These are phyloP conservation scores for Acacia pycnantha DNA, from an alignment of 331 rosid species.

Conservation along the genomic window DNA sequence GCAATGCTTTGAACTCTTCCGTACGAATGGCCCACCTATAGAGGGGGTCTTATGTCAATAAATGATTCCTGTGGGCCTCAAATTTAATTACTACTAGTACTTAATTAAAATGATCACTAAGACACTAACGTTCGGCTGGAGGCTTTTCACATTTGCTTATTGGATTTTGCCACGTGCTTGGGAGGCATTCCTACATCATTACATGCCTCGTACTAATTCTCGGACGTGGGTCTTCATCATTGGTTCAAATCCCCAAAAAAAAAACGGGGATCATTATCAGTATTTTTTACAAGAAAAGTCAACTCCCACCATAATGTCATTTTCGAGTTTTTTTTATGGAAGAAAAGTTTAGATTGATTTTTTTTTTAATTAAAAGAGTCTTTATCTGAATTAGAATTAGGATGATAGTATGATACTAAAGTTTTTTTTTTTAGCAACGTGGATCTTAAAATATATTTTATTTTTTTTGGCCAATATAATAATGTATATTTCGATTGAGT, in stretches of 20 bases:
- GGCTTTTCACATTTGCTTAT: not conserved
- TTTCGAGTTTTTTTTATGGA: not conserved
- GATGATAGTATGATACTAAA: too few species aligned
- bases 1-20: not conserved
- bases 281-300: not conserved
- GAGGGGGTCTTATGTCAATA: not conserved
- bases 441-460: not conserved
- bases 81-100: not conserved
- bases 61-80: not conserved
- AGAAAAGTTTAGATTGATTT: too few species aligned
- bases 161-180: slow-evolving; percentile 16
- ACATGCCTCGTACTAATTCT: not conserved
- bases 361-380: not conserved
- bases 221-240: not conserved
- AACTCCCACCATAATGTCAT: not conserved
- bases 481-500: not conserved
- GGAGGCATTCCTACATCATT: not conserved
- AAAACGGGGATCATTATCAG: not conserved
- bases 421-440: too few species aligned
- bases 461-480: not conserved
- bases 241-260: not conserved
- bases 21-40: not conserved
- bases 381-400: not conserved
- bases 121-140: not conserved
- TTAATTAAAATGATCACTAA: not conserved